Evolutionary conservation across 306 rosid genomes (phyloP), one percentile per base, ranked within the genome.

Genomic region (Betula pendula): DNA sequence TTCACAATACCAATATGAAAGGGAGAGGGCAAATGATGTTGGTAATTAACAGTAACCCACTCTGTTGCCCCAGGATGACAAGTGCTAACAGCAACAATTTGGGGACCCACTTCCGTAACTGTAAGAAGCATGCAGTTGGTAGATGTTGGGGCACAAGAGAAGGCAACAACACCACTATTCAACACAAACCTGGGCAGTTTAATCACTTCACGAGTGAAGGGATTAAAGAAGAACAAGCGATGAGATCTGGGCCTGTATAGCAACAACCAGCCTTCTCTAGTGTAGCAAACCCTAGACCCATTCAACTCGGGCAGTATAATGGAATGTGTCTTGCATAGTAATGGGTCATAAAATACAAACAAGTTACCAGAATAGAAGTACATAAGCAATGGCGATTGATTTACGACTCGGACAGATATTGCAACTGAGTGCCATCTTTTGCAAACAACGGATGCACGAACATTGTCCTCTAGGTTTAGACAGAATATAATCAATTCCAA

Each of bases 201-300:
- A 72, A 90, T 85, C 79, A 82, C 75, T 74, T 87, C 82, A 29
- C 84, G 84, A 67, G 89, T 86, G 55, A 92, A 92, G 33, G 97
- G 97, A 70, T 89, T 90, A 55, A 87, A 92, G 85, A 92, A 92
- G 78, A 90, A 92, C 71, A 89, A 74, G 2, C 83, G 82, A 76
- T 88, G 83, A 66, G 90, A 81, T 84, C 84, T 84, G n/a, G 93
- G 89, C 42, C 82, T 84, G 83, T 86, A 92, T 22, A 92, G 85
- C 79, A 92, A 81, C 65, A 92, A 75, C 96, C 97, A 92, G 78
- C 97, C 91, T 80, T 90, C 97, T 86, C 87, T 90, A 5, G 96
- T 83, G 71, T 90, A 90, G 81, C 97, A 90, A 67, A 90, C 88
- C 73, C 94, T 85, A 42, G 92, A 86, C 63, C 92, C 91, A 79